Evolutionary conservation across 257 asterid genomes (phyloP).

Genomic region (Nicotiana tomentosiformis): DNA sequence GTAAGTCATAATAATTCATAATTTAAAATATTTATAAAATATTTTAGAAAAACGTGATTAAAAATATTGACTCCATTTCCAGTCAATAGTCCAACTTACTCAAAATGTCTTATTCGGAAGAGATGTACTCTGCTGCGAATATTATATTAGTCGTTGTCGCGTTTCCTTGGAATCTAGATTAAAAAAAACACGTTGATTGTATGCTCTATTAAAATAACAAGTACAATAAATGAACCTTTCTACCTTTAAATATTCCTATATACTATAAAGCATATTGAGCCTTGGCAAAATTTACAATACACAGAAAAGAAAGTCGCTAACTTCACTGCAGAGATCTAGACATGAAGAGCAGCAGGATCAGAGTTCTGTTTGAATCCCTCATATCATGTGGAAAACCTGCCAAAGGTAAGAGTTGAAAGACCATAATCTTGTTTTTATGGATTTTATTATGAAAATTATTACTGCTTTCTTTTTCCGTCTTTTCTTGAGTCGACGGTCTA

Average conservation of each 20-base stretch:
- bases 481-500: no score
- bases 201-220: not conserved
- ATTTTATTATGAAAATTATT: no score
- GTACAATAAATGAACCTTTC: not conserved
- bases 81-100: not conserved
- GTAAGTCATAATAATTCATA: no score
- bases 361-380: not conserved
- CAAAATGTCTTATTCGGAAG: not conserved
- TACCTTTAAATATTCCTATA: not conserved
- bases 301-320: not conserved
- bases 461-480: no score
- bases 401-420: not conserved
- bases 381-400: constrained; percentile 6
- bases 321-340: not conserved
- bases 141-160: not conserved
- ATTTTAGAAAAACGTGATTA: no score
- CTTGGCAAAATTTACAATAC: not conserved
- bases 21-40: no score
- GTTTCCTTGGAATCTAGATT: not conserved
- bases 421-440: not conserved
- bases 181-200: not conserved
- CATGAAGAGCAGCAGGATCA: not conserved
- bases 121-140: not conserved
- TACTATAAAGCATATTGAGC: not conserved
- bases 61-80: not conserved